Conservation (phyloP, 257 asterid species). For the Petunia axillaris region DNA sequence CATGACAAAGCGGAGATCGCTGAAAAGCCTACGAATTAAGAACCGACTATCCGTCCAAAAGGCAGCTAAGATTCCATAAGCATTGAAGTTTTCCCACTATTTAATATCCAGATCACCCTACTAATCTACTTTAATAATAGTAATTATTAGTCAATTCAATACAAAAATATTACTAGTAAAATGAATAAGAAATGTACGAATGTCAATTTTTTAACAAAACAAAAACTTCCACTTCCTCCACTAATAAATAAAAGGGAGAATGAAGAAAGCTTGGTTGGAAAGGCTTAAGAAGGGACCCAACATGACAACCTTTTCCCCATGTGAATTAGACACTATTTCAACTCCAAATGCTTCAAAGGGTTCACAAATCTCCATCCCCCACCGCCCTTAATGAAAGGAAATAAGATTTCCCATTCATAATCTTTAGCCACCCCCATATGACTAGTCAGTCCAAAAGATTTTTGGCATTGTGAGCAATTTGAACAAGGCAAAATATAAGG, state of each 20-base stretch:
- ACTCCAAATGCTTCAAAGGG: conserved; percentile 38
- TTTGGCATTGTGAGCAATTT: conserved; percentile 34
- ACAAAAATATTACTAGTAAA: neutral
- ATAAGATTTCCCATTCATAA: conserved; percentile 3
- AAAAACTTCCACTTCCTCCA: neutral
- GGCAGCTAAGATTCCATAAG: conserved; percentile 17
- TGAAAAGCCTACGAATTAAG: conserved; percentile 18
- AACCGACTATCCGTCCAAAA: neutral
- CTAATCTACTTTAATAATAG: neutral
- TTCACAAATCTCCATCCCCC: conserved; percentile 27
- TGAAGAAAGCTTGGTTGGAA: conserved; percentile 57
- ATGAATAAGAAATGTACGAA: conserved; percentile 1
- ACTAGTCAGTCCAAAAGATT: conserved; percentile 26
- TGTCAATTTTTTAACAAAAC: conserved; percentile 9
- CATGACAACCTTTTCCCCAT: conserved; percentile 45
- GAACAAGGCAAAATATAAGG: conserved; percentile 14
- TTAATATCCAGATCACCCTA: neutral
- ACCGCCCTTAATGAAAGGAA: conserved; percentile 42
- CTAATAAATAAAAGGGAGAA: conserved; percentile 16
- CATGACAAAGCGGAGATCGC: neutral
- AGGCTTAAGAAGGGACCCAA: conserved; percentile 56
- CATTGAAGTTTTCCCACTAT: neutral
- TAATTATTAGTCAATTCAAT: conserved; percentile 1
- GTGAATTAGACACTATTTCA: conserved; percentile 51
- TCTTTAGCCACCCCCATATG: conserved; percentile 24